Conservation (phyloP, 108 stramenopile species). For the Licmophora abbreviata region DNA sequence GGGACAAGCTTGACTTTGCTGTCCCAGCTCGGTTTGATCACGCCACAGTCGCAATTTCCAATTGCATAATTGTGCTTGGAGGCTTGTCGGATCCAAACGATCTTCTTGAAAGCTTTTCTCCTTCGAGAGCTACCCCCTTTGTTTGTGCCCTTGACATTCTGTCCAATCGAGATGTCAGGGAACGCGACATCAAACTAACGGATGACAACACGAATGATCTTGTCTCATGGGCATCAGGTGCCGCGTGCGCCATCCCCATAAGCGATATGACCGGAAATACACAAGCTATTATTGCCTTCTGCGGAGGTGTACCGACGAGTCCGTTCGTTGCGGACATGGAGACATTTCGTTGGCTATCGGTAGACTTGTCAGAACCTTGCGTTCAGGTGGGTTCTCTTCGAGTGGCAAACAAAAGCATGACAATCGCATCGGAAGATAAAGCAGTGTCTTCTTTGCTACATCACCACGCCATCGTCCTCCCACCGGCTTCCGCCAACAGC, state of each 20-base stretch:
- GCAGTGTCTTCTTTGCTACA: conserved; percentile 59
- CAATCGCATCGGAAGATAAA: neutral
- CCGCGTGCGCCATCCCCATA: neutral
- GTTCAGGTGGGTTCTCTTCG: neutral
- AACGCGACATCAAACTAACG: neutral
- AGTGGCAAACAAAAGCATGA: neutral
- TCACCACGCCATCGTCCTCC: conserved; percentile 17
- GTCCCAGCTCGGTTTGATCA: conserved; percentile 11
- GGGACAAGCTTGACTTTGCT: conserved; percentile 20
- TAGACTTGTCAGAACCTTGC: too few species aligned
- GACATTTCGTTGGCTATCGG: too few species aligned
- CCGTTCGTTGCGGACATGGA: too few species aligned
- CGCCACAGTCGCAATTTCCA: neutral
- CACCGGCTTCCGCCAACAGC: conserved; percentile 1
- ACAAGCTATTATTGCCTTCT: neutral
- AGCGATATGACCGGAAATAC: neutral
- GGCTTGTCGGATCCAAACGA: conserved; percentile 24
- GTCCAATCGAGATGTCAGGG: neutral
- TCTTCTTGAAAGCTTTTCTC: conserved; percentile 24
- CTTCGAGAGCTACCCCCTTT: neutral
- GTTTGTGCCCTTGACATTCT: neutral
- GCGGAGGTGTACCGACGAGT: neutral
- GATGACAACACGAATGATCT: neutral
- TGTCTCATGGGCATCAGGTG: neutral
- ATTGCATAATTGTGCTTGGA: conserved; percentile 30